A percentile compares a stretch with the other conserved stretches of the same genome.
Conservation (phyloP, 2,329 filamentous ascomycete species). For the Ilyonectria destructans region DNA sequence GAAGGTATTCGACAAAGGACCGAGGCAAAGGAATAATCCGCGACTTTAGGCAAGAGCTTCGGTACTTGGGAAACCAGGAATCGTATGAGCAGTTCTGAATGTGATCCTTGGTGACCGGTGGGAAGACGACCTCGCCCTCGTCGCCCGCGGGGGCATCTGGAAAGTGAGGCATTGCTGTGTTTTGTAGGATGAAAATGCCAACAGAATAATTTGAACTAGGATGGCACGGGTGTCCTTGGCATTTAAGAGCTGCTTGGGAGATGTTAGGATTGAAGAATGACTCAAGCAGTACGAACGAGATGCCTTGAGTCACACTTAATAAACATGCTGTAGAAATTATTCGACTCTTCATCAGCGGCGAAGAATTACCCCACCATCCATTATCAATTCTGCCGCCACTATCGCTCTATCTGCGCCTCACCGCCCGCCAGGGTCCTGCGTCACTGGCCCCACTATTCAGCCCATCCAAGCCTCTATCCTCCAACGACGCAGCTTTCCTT, state of each 20-base stretch:
- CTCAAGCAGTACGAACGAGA: not conserved
- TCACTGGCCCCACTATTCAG: slow-evolving; percentile 19
- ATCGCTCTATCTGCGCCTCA: slow-evolving; percentile 35
- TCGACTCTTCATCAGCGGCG: slow-evolving; percentile 22
- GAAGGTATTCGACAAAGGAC: slow-evolving; percentile 88
- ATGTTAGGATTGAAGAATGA: not conserved
- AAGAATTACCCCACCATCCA: slow-evolving; percentile 40
- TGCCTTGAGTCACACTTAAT: slow-evolving; percentile 36
- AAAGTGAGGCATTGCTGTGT: slow-evolving; percentile 55
- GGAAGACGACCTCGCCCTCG: slow-evolving; percentile 74
- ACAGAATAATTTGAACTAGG: slow-evolving; percentile 1
- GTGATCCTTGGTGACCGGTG: slow-evolving; percentile 87
- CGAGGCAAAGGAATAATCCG: slow-evolving; percentile 84
- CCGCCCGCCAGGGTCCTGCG: slow-evolving; percentile 43
- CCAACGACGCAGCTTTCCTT: slow-evolving; percentile 8
- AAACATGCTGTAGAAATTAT: slow-evolving; percentile 23
- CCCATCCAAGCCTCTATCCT: slow-evolving; percentile 9
- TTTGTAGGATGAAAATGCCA: not conserved
- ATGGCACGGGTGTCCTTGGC: not conserved
- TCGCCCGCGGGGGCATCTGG: slow-evolving; percentile 41
- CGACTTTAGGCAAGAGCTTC: slow-evolving; percentile 86
- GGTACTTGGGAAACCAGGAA: slow-evolving; percentile 90
- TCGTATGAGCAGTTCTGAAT: slow-evolving; percentile 97
- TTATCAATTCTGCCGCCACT: slow-evolving; percentile 48
- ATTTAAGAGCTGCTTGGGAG: no score